phyloP scores from a whole-genome alignment of 176 grass and related monocot species.

The Poa annua region DNA sequence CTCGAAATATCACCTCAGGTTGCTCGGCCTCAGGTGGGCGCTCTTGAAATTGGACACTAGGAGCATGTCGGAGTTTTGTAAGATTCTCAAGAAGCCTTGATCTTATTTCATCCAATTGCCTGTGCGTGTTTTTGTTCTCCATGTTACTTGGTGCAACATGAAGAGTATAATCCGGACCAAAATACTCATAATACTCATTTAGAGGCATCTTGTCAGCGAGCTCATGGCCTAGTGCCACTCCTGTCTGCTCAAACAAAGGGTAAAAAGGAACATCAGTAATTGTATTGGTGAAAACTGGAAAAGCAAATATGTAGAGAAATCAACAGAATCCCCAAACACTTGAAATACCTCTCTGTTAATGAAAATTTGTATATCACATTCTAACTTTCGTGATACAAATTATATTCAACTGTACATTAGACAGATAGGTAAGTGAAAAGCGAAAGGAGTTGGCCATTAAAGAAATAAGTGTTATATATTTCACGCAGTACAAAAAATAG shows the following conservation, averaged over 20 bases:
- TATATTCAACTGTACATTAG: not conserved
- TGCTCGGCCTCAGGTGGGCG: slow-evolving; percentile 85
- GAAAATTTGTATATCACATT: not conserved
- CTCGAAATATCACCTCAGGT: slow-evolving; percentile 67
- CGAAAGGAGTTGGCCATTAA: not conserved
- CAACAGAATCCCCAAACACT: slow-evolving; percentile 17
- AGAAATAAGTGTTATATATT: not conserved
- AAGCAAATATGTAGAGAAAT: slow-evolving; percentile 8
- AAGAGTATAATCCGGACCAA: slow-evolving; percentile 81
- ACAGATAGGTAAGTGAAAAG: not conserved
- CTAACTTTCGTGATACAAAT: slow-evolving; percentile 16
- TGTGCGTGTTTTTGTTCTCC: slow-evolving; percentile 78
- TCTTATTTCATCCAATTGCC: slow-evolving; percentile 90
- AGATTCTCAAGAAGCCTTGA: slow-evolving; percentile 90
- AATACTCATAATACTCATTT: slow-evolving; percentile 83
- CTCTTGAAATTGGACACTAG: slow-evolving; percentile 98
- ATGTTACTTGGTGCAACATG: slow-evolving; percentile 86
- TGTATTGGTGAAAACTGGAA: slow-evolving; percentile 5
- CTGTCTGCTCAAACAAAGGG: slow-evolving; percentile 62
- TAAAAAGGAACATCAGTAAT: not conserved
- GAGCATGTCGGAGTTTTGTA: slow-evolving; percentile 86
- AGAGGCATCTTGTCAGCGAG: slow-evolving; percentile 84
- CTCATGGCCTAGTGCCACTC: slow-evolving; percentile 85
- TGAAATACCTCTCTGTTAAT: not conserved
- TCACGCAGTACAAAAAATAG: slow-evolving; percentile 10